Evolutionary conservation across 495 filamentous ascomycete species (phyloP), one percentile per base, ranked within the genome.

Genomic region (Hyphodiscus hymeniophilus): DNA sequence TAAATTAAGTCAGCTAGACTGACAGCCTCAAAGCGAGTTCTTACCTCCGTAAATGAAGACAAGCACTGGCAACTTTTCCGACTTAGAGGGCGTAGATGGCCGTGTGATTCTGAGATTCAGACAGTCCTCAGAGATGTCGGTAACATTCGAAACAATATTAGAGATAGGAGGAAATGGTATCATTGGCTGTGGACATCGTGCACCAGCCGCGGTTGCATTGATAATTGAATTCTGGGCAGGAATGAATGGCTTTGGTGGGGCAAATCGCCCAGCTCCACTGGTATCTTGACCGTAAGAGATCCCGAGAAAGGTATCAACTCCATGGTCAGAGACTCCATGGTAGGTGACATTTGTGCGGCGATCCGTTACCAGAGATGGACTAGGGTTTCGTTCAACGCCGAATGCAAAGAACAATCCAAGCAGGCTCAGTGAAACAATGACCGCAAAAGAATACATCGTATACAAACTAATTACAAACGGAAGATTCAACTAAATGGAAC

Each of bases 1-100:
- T 18, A n/a, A n/a, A n/a, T 36, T 36, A n/a, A 4, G 15, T 15
- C 4, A 36, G 13, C 13, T 36, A 3, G 18, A 26, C 3, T 5
- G 2, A 26, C 7, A 22, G 32, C 17, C 15, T 24, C 13, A 16
- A 35, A 15, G 8, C 16, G 32, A 17, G 11, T 69, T 59, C 6
- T 68, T 56, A 32, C 82, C 80, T 23, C 80, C 81, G 54, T 74
- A 81, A 34, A 87, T 84, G 73, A 76, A 84, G 3, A 81, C 65
- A 46, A 80, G 63, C 22, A 85, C 75, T 0, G 82, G 82, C 3
- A 85, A 58, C 10, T 69, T 67, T 6, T 64, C 50, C 3, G 56
- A 59, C 0, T 52, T 47, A n/a, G 40, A 60, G 16, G 61, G 70
- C 0, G 68, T 69, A 0, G 69, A 46, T 3, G 82, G 81, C 16